Base-by-base conservation (phyloP, 2,329 filamentous ascomycete genomes). In the Colletotrichum sp. region DNA sequence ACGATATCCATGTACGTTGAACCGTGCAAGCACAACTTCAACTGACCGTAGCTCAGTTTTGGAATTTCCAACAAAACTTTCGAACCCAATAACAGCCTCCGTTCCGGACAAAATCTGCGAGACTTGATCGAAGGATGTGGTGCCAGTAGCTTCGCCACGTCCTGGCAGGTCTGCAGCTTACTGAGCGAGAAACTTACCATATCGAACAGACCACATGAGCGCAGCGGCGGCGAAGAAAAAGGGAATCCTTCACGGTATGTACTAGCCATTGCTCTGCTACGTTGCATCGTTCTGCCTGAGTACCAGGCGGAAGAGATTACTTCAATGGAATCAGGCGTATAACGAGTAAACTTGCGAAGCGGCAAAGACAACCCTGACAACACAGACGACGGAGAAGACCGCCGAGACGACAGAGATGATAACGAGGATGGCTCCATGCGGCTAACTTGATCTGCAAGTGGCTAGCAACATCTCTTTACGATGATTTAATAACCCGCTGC, bases 21-120 rank as follows among this genome's bases (percentile, higher is more conserved):
- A 48, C 43, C 3, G 10, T 48, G n/a, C 5, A 48, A 13, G 43
- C 18, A 7, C 9, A 1, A 21, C 5, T 48, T n/a, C 21, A 24
- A 24, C 21, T 24, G 21, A 24, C 21, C 21, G 21, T 24, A 24
- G 21, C 21, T 24, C 21, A 24, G 21, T 24, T 24, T 24, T 24
- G 21, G 21, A 24, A 24, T 24, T 24, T 24, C 21, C 21, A 24
- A 24, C 21, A 24, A 24, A 24, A 24, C 21, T 24, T 13, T 21
- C 43, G 18, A 48, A 21, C 13, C 6, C 18, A 48, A 7, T 2
- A 48, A 5, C n/a, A 21, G 10, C 43, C 21, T 48, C 10, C 5
- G 18, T 6, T 21, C 10, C 3, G 1, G 43, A 10, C 7, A 7
- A 13, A 7, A 4, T 2, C 10, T 5, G 5, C n/a, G 3, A 48